Conservation (phyloP, 306 rosid genomes). For the Corylus americana region DNA sequence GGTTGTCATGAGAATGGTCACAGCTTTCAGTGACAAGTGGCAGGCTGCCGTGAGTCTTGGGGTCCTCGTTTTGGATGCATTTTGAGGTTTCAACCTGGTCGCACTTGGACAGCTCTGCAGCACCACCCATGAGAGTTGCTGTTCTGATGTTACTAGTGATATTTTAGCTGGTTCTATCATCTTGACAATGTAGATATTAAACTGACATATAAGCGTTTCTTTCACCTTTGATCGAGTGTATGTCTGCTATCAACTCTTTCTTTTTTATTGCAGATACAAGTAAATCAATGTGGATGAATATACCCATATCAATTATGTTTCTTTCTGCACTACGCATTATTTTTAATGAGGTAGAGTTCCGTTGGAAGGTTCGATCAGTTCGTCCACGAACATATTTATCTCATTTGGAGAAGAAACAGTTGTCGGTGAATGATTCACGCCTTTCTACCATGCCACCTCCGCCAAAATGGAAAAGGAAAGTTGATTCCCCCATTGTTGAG, state of each 20-base stretch:
- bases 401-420: slow-evolving; percentile 83
- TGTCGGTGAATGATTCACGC: slow-evolving; percentile 70
- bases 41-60: not conserved
- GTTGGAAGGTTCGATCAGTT: slow-evolving; percentile 65
- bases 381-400: slow-evolving; percentile 60
- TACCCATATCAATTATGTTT: slow-evolving; percentile 75
- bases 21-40: not conserved
- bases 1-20: not conserved
- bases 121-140: not conserved
- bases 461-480: slow-evolving; percentile 75
- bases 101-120: too few relatives aligned
- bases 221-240: not conserved
- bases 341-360: slow-evolving; percentile 69
- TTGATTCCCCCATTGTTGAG: slow-evolving; percentile 81
- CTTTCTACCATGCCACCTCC: slow-evolving; percentile 56
- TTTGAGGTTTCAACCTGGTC: not conserved
- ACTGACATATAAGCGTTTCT: not conserved
- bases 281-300: slow-evolving; percentile 94
- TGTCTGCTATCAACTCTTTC: not conserved
- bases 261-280: slow-evolving; percentile 67
- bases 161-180: not conserved
- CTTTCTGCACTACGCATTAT: slow-evolving; percentile 68
- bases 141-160: not conserved
- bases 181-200: not conserved
- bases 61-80: not conserved